Evolutionary conservation across 257 asterid genomes (phyloP), one percentile per base, ranked within the genome.

Genomic region (Marsdenia floribunda): DNA sequence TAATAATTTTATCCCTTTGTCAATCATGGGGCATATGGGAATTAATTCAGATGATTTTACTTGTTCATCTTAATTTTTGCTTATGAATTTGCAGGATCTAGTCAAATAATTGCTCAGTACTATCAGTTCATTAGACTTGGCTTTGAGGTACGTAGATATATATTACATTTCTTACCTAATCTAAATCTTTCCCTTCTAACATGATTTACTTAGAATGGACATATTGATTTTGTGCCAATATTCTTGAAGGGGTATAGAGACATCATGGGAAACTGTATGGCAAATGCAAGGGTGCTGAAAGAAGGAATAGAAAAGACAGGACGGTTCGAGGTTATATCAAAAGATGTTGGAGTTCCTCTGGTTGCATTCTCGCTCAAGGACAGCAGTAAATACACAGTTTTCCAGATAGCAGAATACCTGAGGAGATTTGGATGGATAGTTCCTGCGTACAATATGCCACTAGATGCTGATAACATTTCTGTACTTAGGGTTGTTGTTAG

Each of bases 401-500:
- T 88, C 33, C 90, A 90, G 44, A 79, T 92, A 54, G 79, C 93
- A 24, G 95, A 90, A 52, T 83, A 86, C 15, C 88, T 92, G 18
- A 82, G 93, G 77, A 83, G 90, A 78, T 90, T 87, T 42, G 97
- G 96, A 67, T 92, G 96, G 96, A 90, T 90, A 5, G 87, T 90
- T 59, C 97, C 96, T 0, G 97, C 97, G 0, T 90, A 91, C 85
- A 87, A 95, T 22, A 86, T 92, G 93, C 96, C 96, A 12, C 83
- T 90, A 0, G 74, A 90, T 44, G 95, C 92, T 0, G 91, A 92
- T 79, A 88, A 87, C 77, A 11, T 92, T 18, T 83, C 88, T 0
- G 87, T 90, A 14, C 84, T 88, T 0, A 90, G 96, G 0, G 87
- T 85, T 3, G 97, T 92, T 40, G 70, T 92, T 18, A 76, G 93